Evolutionary conservation across 345 rosid genomes (phyloP), one percentile per base, ranked within the genome.

Genomic region (Gossypium arboreum): DNA sequence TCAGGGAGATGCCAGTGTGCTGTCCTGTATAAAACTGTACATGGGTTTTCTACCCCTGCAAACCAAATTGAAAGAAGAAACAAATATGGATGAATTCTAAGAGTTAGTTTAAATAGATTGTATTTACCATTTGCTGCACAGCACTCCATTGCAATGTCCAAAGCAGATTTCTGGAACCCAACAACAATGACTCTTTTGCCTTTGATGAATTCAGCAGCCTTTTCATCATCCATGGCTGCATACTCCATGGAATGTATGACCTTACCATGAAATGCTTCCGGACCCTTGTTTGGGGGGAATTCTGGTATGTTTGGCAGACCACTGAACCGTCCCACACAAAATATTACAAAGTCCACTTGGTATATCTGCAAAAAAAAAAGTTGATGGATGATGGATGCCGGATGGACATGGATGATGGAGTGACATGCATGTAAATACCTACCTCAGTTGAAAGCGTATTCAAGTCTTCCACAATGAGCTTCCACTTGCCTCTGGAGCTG

Each of bases 1-100:
- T 81, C 83, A 0, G 91, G 86, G 29, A 85, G 1, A 12, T 55
- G 69, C 91, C 88, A 87, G 20, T 79, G 85, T 22, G 71, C 80
- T 7, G 76, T 85, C 44, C 57, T 81, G 77, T 81, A 87, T 51
- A 88, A 44, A 3, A 84, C 72, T 15, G 77, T 78, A 45, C 91
- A 83, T 7, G 89, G 84, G 56, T 47, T 69, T 68, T 76, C 75
- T 7, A 44, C 10, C 41, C 86, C 87, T 85, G 72, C 17, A 76
- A 64, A 63, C 68, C 68, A 74, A 16, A 9, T 63, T 50, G 52
- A 51, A 56, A 45, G 34, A 29, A 29, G 1, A 29, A 29, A 29
- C 34, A 29, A 3, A 3, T 29, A 29, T 29, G 34, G 34, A 29
- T 29, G 34, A 29, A 29, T 3, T 29, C 34, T 29, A 29, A 3